Evolutionary conservation across 1,139 yeast genomes (phyloP), one percentile per base, ranked within the genome.

Genomic region (Blastobotrys raffinosifermentans): DNA sequence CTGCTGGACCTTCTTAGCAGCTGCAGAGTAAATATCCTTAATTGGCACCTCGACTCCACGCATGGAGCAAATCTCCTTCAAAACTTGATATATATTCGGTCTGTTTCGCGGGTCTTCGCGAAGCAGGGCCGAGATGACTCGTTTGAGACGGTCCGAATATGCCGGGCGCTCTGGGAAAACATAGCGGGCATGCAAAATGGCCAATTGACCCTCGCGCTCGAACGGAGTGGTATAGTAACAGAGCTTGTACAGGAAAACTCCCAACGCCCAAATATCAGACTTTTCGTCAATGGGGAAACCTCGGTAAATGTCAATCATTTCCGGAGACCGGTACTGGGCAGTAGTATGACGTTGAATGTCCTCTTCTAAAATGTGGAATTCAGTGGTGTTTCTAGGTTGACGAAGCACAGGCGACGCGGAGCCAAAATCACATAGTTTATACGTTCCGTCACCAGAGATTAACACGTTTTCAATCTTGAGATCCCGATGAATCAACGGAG

Each of bases 271-370:
- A 22, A 91, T 79, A 61, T 91, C 98, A 45, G 89, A 77, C 58
- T 91, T 91, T 55, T 91, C 97, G 61, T 89, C 94, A 44, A 91
- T 83, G 3, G 97, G 94, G 43, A 81, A 72, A 3, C 93, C 85
- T 45, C 82, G 72, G 46, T 81, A 75, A 31, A 91, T 69, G 61
- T 91, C 97, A 38, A 93, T 73, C 98, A 91, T 91, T 60, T 91
- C 98, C 0, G 98, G 98, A 1, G 95, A 73, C 48, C 98, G 70
- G 61, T 91, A 91, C 60, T 91, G 98, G n/a, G 96, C 95, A 2
- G 98, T 91, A 0, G 98, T 91, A 59, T 91, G 93, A 46, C 80
- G 80, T 67, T 84, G 77, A 41, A 91, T 75, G 55, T 91, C 96
- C 48, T 84, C 85, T 46, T 83, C 84, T 32, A 89, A 62, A 11